phyloP scores from a whole-genome alignment of 2,329 filamentous ascomycete genomes.

The Aspergillus sp. region DNA sequence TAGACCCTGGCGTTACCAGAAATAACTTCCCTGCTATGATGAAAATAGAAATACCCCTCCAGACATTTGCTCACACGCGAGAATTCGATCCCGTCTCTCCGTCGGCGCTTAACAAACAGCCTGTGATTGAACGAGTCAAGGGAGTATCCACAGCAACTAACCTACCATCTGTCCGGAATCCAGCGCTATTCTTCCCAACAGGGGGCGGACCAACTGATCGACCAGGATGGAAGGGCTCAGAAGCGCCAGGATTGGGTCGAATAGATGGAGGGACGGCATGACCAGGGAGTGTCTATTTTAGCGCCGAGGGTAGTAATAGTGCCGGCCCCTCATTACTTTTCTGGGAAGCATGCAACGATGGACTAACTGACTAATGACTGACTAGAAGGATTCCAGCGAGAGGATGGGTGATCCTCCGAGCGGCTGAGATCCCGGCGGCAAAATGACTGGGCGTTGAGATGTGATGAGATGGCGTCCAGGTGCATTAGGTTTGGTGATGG shows the following conservation, averaged over 20 bases:
- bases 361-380: no score
- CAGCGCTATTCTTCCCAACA: background rate
- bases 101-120: background rate
- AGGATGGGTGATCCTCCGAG: constrained; percentile 5
- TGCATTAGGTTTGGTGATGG: constrained; percentile 15
- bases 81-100: background rate
- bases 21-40: constrained; percentile 9
- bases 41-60: constrained; percentile 6
- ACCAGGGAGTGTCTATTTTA: background rate
- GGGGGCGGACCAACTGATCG: background rate
- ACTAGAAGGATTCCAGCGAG: background rate
- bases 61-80: background rate
- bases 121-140: background rate
- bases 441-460: constrained; percentile 4
- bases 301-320: background rate
- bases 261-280: background rate
- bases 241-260: background rate
- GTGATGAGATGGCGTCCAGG: constrained; percentile 16
- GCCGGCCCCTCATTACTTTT: background rate
- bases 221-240: constrained; percentile 5
- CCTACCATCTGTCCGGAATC: background rate
- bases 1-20: background rate
- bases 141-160: background rate
- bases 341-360: no score
- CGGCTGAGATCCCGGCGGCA: constrained; percentile 20